A percentile compares a stretch with the other conserved stretches of the same genome.
phyloP scores from a whole-genome alignment of 1,284 basidiomycete genomes.

The Ganoderma multipileum region DNA sequence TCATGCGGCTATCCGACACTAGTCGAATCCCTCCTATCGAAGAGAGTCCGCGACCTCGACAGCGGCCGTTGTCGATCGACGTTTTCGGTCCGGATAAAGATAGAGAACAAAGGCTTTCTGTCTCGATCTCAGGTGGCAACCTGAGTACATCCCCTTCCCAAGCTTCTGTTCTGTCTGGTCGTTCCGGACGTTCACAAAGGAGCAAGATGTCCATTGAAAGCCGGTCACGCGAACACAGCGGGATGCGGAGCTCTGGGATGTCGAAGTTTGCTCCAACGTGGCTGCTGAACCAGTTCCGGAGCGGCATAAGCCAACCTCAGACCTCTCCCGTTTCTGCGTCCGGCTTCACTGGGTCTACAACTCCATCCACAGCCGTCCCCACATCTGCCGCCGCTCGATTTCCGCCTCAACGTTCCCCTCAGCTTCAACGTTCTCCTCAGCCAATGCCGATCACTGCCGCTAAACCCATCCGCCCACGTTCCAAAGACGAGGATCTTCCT shows the following conservation, averaged over 20 bases:
- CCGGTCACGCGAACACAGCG: conserved; percentile 34
- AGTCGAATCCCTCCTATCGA: conserved; percentile 66
- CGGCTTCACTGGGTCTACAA: conserved; percentile 40
- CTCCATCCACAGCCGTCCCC: conserved; percentile 17
- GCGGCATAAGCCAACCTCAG: conserved; percentile 65
- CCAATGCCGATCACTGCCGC: conserved; percentile 61
- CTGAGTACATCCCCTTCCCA: conserved; percentile 75
- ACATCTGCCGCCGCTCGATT: conserved; percentile 11
- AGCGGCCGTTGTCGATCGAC: conserved; percentile 57
- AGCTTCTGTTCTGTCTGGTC: conserved; percentile 64
- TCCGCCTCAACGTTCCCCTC: conserved; percentile 29
- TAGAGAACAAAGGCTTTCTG: conserved; percentile 42
- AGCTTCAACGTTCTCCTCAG: conserved; percentile 45
- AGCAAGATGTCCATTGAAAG: conserved; percentile 29
- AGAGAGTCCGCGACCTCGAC: conserved; percentile 64
- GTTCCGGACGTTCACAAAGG: conserved; percentile 48
- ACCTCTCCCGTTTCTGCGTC: conserved; percentile 60
- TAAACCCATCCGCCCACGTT: conserved; percentile 45
- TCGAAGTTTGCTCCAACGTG: conserved; percentile 75
- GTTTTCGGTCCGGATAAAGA: conserved; percentile 37
- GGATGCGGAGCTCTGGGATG: conserved; percentile 49
- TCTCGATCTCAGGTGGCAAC: conserved; percentile 41
- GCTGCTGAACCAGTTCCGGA: conserved; percentile 78
- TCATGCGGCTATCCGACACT: conserved; percentile 47
- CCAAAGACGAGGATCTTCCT: conserved; percentile 61